A percentile compares a stretch with the other conserved stretches of the same genome.
Conservation (phyloP, 1,139 yeast species). For the Magnusiomyces sp. region DNA sequence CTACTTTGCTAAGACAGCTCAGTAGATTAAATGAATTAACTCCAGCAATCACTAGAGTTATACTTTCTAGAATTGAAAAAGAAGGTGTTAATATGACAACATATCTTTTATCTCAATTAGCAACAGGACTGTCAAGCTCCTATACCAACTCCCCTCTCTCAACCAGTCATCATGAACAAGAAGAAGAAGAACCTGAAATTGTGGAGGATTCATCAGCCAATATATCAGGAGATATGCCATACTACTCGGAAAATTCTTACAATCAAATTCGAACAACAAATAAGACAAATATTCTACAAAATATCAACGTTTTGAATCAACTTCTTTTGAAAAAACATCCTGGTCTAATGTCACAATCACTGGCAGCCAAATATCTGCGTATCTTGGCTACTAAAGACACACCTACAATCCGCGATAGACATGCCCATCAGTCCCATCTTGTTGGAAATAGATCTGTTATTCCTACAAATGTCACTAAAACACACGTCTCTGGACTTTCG, state of each 20-base stretch:
- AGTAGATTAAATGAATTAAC: neutral
- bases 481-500: neutral
- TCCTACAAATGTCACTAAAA: too few species aligned
- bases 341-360: conserved; percentile 9
- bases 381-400: conserved; percentile 6
- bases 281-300: too few species aligned
- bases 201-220: neutral
- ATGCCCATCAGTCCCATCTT: too few species aligned
- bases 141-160: neutral
- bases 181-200: neutral
- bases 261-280: too few species aligned
- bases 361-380: conserved; percentile 10
- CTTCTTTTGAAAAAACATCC: conserved; percentile 17
- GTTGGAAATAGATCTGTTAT: too few species aligned
- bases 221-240: neutral
- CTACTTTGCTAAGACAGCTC: neutral
- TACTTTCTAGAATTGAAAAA: neutral
- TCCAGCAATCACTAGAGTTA: neutral
- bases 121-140: neutral
- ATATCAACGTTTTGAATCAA: neutral
- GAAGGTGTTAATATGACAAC: neutral
- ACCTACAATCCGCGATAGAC: conserved; percentile 5
- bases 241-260: too few species aligned
- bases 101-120: neutral
- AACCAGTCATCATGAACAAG: neutral